These are phyloP conservation scores for Aspergillus latus DNA, from an alignment of 2,329 filamentous ascomycete genomes.

Conservation along the genomic window DNA sequence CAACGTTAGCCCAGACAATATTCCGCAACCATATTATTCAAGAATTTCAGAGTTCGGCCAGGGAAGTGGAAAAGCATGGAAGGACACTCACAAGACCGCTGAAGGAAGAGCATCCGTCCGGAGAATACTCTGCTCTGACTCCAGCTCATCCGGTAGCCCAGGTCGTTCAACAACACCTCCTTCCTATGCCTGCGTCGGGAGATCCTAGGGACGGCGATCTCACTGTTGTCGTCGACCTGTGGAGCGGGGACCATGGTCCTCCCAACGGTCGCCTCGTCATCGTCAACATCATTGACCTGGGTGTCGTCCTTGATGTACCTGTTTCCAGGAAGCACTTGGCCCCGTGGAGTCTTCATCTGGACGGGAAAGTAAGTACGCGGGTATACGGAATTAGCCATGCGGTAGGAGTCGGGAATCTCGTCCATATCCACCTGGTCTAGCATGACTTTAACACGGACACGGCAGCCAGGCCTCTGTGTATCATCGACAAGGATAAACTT, in stretches of 20 bases:
- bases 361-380: constrained; percentile 89
- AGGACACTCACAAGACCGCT: constrained; percentile 75
- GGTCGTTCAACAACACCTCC: constrained; percentile 87
- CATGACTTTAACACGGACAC: constrained; percentile 85
- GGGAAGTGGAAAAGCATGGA: background rate
- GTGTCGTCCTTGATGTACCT: constrained; percentile 72
- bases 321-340: constrained; percentile 66
- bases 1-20: background rate
- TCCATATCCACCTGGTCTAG: constrained; percentile 92
- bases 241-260: constrained; percentile 59
- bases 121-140: constrained; percentile 90
- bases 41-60: background rate
- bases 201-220: constrained; percentile 73
- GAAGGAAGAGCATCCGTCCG: constrained; percentile 80
- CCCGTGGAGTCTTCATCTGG: constrained; percentile 85
- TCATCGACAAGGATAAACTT: constrained; percentile 98
- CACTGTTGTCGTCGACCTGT: constrained; percentile 67
- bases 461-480: constrained; percentile 67
- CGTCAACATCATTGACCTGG: constrained; percentile 47
- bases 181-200: constrained; percentile 68
- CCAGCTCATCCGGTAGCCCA: constrained; percentile 96
- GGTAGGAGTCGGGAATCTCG: constrained; percentile 94
- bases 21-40: no score
- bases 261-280: constrained; percentile 35
- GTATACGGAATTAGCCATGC: constrained; percentile 84